These are phyloP conservation scores for Primulina eburnea DNA, from an alignment of 257 asterid genomes.

Conservation along the genomic window DNA sequence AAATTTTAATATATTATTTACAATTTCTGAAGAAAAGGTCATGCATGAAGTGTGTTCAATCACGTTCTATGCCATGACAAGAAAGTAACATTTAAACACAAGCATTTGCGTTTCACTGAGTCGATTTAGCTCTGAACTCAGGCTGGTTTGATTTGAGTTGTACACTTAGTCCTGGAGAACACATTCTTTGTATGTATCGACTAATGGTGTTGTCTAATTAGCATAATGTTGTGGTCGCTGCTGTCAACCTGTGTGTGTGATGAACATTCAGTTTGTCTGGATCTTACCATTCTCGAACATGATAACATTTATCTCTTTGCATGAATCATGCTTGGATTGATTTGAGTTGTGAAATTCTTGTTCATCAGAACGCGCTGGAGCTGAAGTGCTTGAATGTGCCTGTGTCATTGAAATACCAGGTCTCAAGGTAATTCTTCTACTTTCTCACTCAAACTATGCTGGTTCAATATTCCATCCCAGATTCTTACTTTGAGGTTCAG, in stretches of 20 bases:
- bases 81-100: background rate
- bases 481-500: background rate
- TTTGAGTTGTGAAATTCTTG: conserved; percentile 22
- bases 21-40: too few species aligned
- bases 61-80: background rate
- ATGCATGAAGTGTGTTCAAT: too few species aligned
- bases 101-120: background rate
- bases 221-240: background rate
- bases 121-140: background rate
- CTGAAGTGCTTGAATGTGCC: conserved; percentile 78
- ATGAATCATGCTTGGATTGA: background rate
- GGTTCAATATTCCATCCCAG: background rate
- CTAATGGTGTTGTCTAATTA: background rate
- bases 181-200: background rate
- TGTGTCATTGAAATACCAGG: conserved; percentile 78
- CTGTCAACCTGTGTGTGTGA: background rate
- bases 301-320: background rate
- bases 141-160: background rate
- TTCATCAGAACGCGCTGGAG: conserved; percentile 64
- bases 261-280: background rate
- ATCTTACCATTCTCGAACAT: background rate
- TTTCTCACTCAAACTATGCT: background rate
- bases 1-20: too few species aligned
- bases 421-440: conserved; percentile 42
- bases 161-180: background rate